Evolutionary conservation across 495 filamentous ascomycete genomes (phyloP), one percentile per base, ranked within the genome.

Genomic region (Penicillium pancosmium): DNA sequence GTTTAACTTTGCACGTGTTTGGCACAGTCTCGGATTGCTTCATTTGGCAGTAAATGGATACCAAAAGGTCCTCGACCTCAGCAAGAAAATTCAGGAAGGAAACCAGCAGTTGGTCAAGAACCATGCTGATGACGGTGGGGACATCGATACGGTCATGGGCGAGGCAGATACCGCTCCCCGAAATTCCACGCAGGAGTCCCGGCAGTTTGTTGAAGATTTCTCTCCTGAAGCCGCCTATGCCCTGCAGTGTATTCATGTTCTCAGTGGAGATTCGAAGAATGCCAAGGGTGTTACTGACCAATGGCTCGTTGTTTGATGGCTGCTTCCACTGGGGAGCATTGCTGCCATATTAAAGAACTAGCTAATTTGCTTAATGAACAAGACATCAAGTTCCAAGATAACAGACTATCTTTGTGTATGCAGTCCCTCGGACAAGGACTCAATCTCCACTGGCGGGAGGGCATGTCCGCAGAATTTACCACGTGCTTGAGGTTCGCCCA

Each of bases 1-100:
- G 58, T 98, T 89, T 72, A 98, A 98, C 65, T 82, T 92, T 47
- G 94, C 84, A 18, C 81, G 91, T 12, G 82, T 88, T 3, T 97
- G 88, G 72, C 91, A 96, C 65, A 76, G 89, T 38, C 81, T 98
- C 9, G 92, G 93, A 1, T 71, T 98, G 34, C 77, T 80, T 13
- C 89, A 93, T 68, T 69, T 96, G 13, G 93, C 94, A 3, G 75
- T 90, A 15, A 83, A 86, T 33, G 90, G 84, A 52, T 98, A 97
- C 68, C 73, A 86, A 58, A 77, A 79, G 50, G 81, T 85, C 35
- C 71, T 85, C 38, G 62, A 74, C 19, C 50, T 86, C 13, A 78
- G 80, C 34, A 62, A 72, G 50, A 56, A 74, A 54, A 80, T 84
- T 18, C 69, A 72, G 59, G 53, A 64, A 41, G 54, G 63, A 41